A percentile compares a stretch with the other conserved stretches of the same genome.
Conservation (phyloP, 2,329 filamentous ascomycete genomes). For the Fusarium redolens region DNA sequence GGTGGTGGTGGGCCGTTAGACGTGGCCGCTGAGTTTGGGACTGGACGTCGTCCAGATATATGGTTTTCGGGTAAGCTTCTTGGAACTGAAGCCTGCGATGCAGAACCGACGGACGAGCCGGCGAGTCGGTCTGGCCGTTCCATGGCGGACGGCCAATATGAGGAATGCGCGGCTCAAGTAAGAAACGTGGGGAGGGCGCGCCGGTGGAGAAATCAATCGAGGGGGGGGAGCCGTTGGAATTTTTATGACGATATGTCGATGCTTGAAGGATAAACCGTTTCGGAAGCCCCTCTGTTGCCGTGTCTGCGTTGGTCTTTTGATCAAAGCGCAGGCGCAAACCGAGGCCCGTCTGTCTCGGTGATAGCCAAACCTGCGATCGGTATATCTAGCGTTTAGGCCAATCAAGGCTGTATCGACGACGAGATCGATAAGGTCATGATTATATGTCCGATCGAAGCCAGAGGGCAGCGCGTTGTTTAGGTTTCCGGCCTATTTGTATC, state of each 20-base stretch:
- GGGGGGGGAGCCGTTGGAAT: constrained; percentile 31
- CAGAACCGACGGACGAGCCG: constrained; percentile 37
- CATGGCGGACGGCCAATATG: constrained; percentile 44
- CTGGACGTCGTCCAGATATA: constrained; percentile 53
- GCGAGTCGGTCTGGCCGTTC: constrained; percentile 51
- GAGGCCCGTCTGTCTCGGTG: constrained; percentile 41
- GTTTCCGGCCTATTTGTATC: constrained; percentile 23
- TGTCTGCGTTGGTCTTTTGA: constrained; percentile 40
- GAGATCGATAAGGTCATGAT: constrained; percentile 49
- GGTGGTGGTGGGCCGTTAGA: constrained; percentile 57
- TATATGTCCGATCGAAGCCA: constrained; percentile 37
- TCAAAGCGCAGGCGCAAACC: constrained; percentile 34
- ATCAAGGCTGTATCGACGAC: constrained; percentile 47
- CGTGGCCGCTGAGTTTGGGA: constrained; percentile 53
- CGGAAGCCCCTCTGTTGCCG: constrained; percentile 46
- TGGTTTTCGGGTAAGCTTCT: constrained; percentile 57
- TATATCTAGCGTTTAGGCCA: constrained; percentile 42
- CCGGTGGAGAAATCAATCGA: constrained; percentile 41
- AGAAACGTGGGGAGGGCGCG: constrained; percentile 29
- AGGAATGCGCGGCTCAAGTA: constrained; percentile 35
- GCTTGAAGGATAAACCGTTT: constrained; percentile 46
- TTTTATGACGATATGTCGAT: constrained; percentile 32
- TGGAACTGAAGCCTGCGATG: constrained; percentile 42
- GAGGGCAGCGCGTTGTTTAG: constrained; percentile 40
- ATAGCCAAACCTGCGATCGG: constrained; percentile 30